These are phyloP conservation scores for Apium graveolens DNA, from an alignment of 129 eudicot species.

Conservation along the genomic window DNA sequence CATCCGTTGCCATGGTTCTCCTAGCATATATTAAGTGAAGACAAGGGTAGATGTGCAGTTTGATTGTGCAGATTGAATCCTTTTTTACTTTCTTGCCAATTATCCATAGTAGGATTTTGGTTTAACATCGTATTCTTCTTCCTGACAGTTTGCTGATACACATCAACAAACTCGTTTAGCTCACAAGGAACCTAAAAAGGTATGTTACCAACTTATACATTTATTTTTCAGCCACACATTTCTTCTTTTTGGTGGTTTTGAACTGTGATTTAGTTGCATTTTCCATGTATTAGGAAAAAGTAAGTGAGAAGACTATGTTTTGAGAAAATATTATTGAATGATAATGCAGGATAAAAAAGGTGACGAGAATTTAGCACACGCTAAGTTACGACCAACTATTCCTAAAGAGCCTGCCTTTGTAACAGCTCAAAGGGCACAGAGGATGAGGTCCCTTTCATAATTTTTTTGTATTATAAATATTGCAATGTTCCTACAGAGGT, in stretches of 20 bases:
- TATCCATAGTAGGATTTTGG: not conserved
- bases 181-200: conserved; percentile 76
- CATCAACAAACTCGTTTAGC: conserved; percentile 50
- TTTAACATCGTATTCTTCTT: conserved; percentile 15
- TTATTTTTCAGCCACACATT: not conserved
- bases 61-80: not conserved
- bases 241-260: not conserved
- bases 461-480: not conserved
- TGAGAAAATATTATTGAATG: conserved; percentile 10
- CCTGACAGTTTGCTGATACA: conserved; percentile 47
- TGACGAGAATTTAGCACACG: conserved; percentile 24
- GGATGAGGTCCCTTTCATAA: conserved; percentile 42
- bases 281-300: not conserved
- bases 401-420: conserved; percentile 78
- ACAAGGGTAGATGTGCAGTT: not conserved
- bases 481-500: not conserved
- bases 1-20: not conserved
- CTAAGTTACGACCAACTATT: conserved; percentile 58
- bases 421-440: conserved; percentile 83
- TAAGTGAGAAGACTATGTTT: not conserved
- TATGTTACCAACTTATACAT: conserved; percentile 11
- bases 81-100: not conserved
- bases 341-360: conserved; percentile 41
- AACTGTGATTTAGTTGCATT: not conserved
- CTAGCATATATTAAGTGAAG: not conserved